Conservation (phyloP, 192 early-diverging fungal species). For the Coemansia sp. region DNA sequence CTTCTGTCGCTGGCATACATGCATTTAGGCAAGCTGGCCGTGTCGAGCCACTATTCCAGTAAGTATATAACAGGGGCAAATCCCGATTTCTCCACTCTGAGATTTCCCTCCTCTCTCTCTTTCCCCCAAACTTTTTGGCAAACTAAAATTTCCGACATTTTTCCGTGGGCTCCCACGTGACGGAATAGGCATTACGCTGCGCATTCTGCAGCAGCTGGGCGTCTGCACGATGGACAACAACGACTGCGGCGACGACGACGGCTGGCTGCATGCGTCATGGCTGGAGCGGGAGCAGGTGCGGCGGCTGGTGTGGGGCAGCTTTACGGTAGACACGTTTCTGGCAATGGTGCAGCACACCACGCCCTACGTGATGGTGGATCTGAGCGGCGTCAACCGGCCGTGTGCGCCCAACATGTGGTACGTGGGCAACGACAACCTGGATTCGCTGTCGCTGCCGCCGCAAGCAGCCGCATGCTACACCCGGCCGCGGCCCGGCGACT, state of each 20-base stretch:
- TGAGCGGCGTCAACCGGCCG: conserved; percentile 47
- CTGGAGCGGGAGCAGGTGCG: conserved; percentile 50
- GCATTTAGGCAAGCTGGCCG: conserved; percentile 34
- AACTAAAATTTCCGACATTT: neutral
- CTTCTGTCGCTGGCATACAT: conserved; percentile 36
- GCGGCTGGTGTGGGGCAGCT: conserved; percentile 38
- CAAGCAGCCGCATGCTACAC: neutral
- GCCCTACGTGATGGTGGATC: conserved; percentile 38
- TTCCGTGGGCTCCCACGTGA: neutral
- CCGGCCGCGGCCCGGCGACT: conserved; percentile 23
- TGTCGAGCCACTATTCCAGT: conserved; percentile 45
- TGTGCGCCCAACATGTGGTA: conserved; percentile 48
- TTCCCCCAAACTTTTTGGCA: no score
- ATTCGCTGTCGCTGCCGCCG: conserved; percentile 12
- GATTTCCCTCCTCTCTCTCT: no score
- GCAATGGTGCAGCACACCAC: conserved; percentile 42
- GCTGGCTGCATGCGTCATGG: conserved; percentile 44
- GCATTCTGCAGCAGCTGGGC: conserved; percentile 39
- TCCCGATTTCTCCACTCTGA: no score
- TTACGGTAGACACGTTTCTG: conserved; percentile 43
- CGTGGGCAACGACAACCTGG: conserved; percentile 42
- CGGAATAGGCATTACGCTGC: conserved; percentile 34
- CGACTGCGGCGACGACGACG: conserved; percentile 29
- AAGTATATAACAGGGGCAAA: conserved; percentile 15
- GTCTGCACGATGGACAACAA: conserved; percentile 44